phyloP scores from a whole-genome alignment of 257 asterid genomes.

The Paulownia fortunei region DNA sequence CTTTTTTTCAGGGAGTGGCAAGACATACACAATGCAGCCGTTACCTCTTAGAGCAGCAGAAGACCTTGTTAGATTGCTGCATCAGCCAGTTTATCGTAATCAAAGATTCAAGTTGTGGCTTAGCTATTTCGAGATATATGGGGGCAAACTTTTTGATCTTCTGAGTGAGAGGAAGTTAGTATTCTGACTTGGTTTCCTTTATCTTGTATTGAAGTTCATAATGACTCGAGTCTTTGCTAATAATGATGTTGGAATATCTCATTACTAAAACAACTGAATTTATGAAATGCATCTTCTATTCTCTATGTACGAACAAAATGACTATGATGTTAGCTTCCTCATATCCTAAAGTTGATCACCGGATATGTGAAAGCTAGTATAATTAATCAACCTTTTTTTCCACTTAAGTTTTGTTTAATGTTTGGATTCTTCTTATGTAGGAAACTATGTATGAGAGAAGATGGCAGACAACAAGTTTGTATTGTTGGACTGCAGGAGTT shows the following conservation, averaged over 20 bases:
- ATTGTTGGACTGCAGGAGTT: slow-evolving; percentile 98
- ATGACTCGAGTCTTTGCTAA: slow-evolving; percentile 9
- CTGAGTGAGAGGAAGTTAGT: slow-evolving; percentile 94
- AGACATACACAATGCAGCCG: slow-evolving; percentile 98
- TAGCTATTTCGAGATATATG: slow-evolving; percentile 97
- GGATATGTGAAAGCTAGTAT: neutral
- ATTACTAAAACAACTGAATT: slow-evolving; percentile 4
- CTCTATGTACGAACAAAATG: neutral
- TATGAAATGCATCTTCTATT: neutral
- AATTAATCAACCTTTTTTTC: neutral
- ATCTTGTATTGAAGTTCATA: slow-evolving; percentile 28
- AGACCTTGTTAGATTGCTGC: slow-evolving; percentile 86
- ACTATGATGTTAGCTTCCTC: slow-evolving; percentile 17
- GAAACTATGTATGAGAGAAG: slow-evolving; percentile 98
- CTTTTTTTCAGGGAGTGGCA: slow-evolving; percentile 81
- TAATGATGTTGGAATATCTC: neutral
- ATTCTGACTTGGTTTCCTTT: slow-evolving; percentile 40
- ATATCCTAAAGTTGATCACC: neutral
- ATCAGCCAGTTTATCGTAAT: slow-evolving; percentile 89
- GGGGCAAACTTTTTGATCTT: slow-evolving; percentile 97
- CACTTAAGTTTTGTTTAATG: neutral
- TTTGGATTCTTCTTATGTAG: slow-evolving; percentile 45
- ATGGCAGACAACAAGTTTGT: slow-evolving; percentile 96
- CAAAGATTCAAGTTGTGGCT: slow-evolving; percentile 99
- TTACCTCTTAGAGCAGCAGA: slow-evolving; percentile 95